Percentiles rank a stretch among this genome's conserved stretches.
Evolutionary conservation across 257 asterid species (phyloP).

Genomic region (Jaltomata sinuosa): DNA sequence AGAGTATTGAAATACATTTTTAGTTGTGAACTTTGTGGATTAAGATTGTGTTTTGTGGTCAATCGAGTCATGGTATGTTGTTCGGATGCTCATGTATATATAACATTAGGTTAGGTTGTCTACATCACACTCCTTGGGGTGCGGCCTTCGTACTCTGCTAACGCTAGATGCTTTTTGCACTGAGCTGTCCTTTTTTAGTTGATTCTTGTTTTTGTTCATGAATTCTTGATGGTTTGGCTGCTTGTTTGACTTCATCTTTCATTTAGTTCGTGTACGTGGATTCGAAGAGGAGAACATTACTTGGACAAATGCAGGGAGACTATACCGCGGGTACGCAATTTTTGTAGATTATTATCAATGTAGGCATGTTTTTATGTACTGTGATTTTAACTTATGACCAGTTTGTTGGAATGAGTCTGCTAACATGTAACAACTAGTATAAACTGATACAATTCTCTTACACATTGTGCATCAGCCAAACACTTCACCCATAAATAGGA

Average conservation of each 20-base stretch:
- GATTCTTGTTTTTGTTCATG: background rate
- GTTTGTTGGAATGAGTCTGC: background rate
- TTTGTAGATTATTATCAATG: background rate
- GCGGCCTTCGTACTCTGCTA: no score
- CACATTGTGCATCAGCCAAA: conserved; percentile 5
- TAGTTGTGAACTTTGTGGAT: background rate
- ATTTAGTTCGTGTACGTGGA: background rate
- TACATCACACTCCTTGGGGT: no score
- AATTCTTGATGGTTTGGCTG: background rate
- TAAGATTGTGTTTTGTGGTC: background rate
- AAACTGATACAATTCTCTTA: conserved; percentile 15
- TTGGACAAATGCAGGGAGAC: background rate
- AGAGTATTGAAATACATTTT: background rate
- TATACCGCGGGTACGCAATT: background rate
- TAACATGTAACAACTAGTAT: background rate
- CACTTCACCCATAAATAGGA: conserved; percentile 30
- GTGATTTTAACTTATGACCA: background rate
- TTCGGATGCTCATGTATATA: background rate
- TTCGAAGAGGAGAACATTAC: background rate
- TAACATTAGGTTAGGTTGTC: no score
- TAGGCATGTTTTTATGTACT: background rate
- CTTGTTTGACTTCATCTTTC: background rate
- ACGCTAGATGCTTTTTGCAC: no score
- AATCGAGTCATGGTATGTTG: background rate
- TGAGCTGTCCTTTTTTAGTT: background rate